Conservation (phyloP, 257 asterid species). For the Leonotis leonurus region DNA sequence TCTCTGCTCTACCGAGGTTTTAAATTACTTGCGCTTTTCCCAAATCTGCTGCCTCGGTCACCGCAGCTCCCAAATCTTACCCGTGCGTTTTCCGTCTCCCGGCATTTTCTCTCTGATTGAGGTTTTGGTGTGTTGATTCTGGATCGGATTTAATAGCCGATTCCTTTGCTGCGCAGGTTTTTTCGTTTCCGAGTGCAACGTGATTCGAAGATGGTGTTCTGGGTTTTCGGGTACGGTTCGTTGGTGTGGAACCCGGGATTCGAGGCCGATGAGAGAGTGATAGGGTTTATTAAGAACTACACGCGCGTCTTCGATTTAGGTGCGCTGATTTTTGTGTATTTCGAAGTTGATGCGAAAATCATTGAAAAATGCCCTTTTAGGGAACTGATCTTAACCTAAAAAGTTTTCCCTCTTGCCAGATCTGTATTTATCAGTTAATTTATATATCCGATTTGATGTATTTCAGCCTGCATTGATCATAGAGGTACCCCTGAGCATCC, state of each 20-base stretch:
- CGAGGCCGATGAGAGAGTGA: slow-evolving; percentile 67
- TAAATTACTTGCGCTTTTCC: neutral
- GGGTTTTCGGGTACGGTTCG: slow-evolving; percentile 91
- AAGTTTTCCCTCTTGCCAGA: neutral
- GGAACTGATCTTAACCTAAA: neutral
- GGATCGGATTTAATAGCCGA: neutral
- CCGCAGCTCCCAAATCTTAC: slow-evolving; percentile 4
- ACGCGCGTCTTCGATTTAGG: slow-evolving; percentile 88
- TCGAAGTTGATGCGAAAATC: neutral
- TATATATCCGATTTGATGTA: neutral
- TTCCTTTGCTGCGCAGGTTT: slow-evolving; percentile 13
- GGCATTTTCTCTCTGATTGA: neutral
- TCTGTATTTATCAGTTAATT: neutral
- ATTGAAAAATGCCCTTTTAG: neutral
- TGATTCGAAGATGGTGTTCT: slow-evolving; percentile 54
- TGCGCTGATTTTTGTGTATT: slow-evolving; percentile 12
- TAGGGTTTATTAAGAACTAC: slow-evolving; percentile 80
- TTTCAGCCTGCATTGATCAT: slow-evolving; percentile 90
- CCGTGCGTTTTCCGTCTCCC: slow-evolving; percentile 5
- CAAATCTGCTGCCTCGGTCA: slow-evolving; percentile 2
- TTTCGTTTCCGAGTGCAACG: neutral
- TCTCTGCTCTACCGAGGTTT: slow-evolving; percentile 19
- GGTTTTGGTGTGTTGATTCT: neutral
- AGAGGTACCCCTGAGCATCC: slow-evolving; percentile 94
- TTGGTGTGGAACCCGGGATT: slow-evolving; percentile 97